Percentiles rank a stretch among this genome's conserved stretches.
These are phyloP conservation scores for Pterula multifida DNA, from an alignment of 1,284 basidiomycete species.

Conservation along the genomic window DNA sequence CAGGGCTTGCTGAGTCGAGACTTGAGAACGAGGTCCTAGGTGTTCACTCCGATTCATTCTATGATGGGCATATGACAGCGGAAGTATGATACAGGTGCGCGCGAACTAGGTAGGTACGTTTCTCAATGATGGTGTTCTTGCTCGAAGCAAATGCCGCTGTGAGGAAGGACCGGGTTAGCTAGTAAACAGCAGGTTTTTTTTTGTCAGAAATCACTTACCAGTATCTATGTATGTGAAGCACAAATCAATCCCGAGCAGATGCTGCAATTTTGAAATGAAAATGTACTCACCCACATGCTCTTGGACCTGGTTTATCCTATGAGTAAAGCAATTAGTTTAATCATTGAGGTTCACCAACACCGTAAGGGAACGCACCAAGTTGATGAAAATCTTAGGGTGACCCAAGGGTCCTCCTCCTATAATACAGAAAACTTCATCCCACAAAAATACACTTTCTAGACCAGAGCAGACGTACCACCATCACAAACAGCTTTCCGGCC, in stretches of 20 bases:
- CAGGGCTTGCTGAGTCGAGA: too few species aligned
- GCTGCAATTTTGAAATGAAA: conserved; percentile 7
- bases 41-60: too few species aligned
- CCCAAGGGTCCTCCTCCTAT: conserved; percentile 91
- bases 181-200: too few species aligned
- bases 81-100: too few species aligned
- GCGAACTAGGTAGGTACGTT: too few species aligned
- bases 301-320: conserved; percentile 66
- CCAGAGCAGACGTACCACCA: conserved; percentile 59
- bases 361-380: conserved; percentile 50
- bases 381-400: conserved; percentile 95
- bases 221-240: conserved; percentile 40
- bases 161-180: too few species aligned
- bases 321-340: conserved; percentile 6
- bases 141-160: conserved; percentile 72
- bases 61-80: too few species aligned
- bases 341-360: conserved; percentile 9
- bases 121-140: conserved; percentile 36
- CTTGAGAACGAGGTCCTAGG: too few species aligned
- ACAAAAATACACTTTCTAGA: conserved; percentile 3
- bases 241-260: conserved; percentile 8
- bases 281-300: conserved; percentile 61
- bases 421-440: conserved; percentile 4
- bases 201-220: conserved; percentile 62
- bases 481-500: conserved; percentile 85